Base-by-base conservation (phyloP, 768 basidiomycete species). In the Pleurotus pulmonarius region DNA sequence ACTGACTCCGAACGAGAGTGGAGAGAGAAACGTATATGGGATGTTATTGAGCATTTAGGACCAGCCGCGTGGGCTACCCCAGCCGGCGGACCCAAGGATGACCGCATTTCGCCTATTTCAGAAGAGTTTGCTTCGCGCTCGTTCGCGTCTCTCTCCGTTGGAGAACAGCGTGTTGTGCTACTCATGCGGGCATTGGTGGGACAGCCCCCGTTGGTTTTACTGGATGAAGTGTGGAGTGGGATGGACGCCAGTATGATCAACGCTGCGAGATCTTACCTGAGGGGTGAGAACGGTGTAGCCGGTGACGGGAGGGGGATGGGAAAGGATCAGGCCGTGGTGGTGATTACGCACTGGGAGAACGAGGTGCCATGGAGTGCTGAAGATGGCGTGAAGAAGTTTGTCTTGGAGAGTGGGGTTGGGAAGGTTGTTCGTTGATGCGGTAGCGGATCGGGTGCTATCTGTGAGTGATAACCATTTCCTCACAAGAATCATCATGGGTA, bases 201-300 rank as follows among this genome's bases (percentile, higher is more conserved):
- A 12, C 73, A 77, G 12, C 89, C 91, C 3, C 81, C 79, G 55
- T 66, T 99, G 34, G 76, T 98, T 5, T 75, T 98, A 8, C 72
- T 98, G 40, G 96, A 99, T 64, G 96, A 99, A 67, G 90, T 87
- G 7, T 94, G 92, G 83, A 86, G 90, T 20, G 95, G 94, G 22
- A 95, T 98, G 92, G 91, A 91, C 60, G 86, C 83, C 44, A 71
- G 68, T 4, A 91, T 92, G 84, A 83, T 95, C 26, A 69, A 69
- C 15, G 80, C 81, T 38, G 90, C 85, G 41, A 74, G 81, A 60
- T 62, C 60, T 41, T 91, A 92, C 64, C 66, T 99, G 44, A 74
- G 86, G 16, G 76, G 73, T 38, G 58, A 76, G 57, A 65, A 56
- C 40, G 44, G 44, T 47, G 18, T 52, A 8, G 9, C 9, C 8